These are phyloP conservation scores for Taphrina betulina DNA, from an alignment of 1,139 yeast genomes.

Conservation along the genomic window DNA sequence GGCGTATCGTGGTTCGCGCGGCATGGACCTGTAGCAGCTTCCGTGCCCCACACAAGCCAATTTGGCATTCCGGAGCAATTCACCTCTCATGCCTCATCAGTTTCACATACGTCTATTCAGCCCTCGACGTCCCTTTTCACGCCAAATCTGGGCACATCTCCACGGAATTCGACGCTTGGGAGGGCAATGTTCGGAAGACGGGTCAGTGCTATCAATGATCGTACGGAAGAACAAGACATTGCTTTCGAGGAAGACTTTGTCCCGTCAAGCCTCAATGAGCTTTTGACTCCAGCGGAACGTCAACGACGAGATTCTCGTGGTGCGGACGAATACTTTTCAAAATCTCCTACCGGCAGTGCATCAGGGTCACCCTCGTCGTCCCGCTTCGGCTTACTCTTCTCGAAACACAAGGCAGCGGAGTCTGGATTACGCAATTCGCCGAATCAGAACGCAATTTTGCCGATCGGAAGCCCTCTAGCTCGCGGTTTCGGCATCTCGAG, in stretches of 20 bases:
- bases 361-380: conserved; percentile 24
- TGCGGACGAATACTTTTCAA: conserved; percentile 24
- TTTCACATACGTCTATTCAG: conserved; percentile 1
- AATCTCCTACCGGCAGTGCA: conserved; percentile 22
- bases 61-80: conserved; percentile 34
- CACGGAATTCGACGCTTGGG: conserved; percentile 18
- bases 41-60: conserved; percentile 38
- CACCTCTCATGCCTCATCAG: conserved; percentile 21
- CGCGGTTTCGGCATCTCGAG: conserved; percentile 3
- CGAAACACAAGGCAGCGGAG: conserved; percentile 28
- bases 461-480: conserved; percentile 29
- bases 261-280: conserved; percentile 70
- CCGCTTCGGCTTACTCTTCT: conserved; percentile 31
- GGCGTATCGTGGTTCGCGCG: conserved; percentile 38
- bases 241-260: conserved; percentile 69
- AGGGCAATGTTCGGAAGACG: conserved; percentile 31
- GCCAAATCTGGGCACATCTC: conserved; percentile 26
- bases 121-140: conserved; percentile 24
- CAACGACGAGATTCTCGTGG: conserved; percentile 62
- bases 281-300: conserved; percentile 75
- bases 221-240: conserved; percentile 44
- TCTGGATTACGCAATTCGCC: conserved; percentile 18
- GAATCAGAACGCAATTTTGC: neutral
- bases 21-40: conserved; percentile 40
- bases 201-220: conserved; percentile 43